These are phyloP conservation scores for Podospora australis DNA, from an alignment of 495 filamentous ascomycete genomes.

Conservation along the genomic window DNA sequence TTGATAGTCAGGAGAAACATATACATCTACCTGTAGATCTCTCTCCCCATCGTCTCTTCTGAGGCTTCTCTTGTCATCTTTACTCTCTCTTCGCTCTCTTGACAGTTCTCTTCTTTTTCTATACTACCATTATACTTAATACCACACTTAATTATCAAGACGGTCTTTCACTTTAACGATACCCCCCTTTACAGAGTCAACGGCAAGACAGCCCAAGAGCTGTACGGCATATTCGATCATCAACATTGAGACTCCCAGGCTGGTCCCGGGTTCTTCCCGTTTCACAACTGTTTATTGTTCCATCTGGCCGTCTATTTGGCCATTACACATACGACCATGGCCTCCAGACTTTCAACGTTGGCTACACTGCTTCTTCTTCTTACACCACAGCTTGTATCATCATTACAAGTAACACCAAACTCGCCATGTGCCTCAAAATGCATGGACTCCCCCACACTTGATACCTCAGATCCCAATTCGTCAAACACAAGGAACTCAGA, in stretches of 20 bases:
- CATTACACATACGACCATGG: background rate
- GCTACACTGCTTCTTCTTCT: slow-evolving; percentile 19
- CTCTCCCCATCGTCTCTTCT: background rate
- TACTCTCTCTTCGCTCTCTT: background rate
- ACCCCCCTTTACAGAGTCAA: too few species aligned
- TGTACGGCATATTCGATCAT: too few species aligned
- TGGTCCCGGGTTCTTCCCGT: slow-evolving; percentile 15
- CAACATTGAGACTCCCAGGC: slow-evolving; percentile 5
- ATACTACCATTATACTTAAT: too few species aligned
- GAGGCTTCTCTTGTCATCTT: background rate
- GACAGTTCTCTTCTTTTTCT: background rate
- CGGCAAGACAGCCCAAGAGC: too few species aligned
- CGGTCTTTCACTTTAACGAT: slow-evolving; percentile 7
- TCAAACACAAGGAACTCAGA: slow-evolving; percentile 39
- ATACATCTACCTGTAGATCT: too few species aligned
- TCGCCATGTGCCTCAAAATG: slow-evolving; percentile 46
- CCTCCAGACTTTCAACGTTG: slow-evolving; percentile 4
- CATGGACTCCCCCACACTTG: slow-evolving; percentile 29
- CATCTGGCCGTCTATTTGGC: background rate
- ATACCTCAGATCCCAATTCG: slow-evolving; percentile 38
- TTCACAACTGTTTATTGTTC: background rate
- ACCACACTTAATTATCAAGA: too few species aligned
- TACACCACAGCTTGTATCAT: slow-evolving; percentile 17
- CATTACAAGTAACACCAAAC: slow-evolving; percentile 44
- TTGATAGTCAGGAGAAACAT: background rate